phyloP scores from a whole-genome alignment of 2,329 filamentous ascomycete genomes.

The Phaeosphaeriaceae sp. region DNA sequence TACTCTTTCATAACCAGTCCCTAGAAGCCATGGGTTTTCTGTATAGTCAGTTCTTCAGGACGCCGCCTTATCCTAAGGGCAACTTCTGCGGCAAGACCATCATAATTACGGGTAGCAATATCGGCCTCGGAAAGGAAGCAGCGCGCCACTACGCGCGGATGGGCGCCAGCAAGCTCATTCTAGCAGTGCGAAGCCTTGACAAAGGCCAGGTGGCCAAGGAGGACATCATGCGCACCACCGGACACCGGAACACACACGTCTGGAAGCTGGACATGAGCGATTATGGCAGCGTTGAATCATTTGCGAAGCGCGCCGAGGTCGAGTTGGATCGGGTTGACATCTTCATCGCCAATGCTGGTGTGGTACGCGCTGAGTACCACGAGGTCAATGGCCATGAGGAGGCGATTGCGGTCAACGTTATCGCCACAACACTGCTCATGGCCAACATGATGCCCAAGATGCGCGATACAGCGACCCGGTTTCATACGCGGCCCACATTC shows the following conservation, averaged over 20 bases:
- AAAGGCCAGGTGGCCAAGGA: constrained; percentile 39
- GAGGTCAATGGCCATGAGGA: constrained; percentile 36
- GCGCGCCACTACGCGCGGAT: constrained; percentile 25
- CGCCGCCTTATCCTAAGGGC: too few relatives aligned
- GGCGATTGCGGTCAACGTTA: constrained; percentile 61
- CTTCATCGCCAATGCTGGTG: constrained; percentile 44
- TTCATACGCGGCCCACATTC: too few relatives aligned
- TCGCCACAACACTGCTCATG: constrained; percentile 57
- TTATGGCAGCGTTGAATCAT: constrained; percentile 24
- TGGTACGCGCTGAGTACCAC: constrained; percentile 24
- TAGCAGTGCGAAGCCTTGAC: constrained; percentile 35
- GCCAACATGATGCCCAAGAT: constrained; percentile 52
- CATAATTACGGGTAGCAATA: constrained; percentile 15
- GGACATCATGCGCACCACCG: constrained; percentile 25
- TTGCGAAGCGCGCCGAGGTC: constrained; percentile 22
- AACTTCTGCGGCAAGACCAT: too few relatives aligned
- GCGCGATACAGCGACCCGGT: constrained; percentile 23
- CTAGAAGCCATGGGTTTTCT: too few relatives aligned
- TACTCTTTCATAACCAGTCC: too few relatives aligned
- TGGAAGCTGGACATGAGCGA: constrained; percentile 33
- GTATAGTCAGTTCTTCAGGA: too few relatives aligned
- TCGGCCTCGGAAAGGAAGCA: constrained; percentile 13
- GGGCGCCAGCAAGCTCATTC: constrained; percentile 32
- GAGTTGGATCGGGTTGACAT: constrained; percentile 37
- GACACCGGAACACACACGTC: constrained; percentile 25